phyloP scores from a whole-genome alignment of 176 grass and related monocot species.

The Oryza officinalis region DNA sequence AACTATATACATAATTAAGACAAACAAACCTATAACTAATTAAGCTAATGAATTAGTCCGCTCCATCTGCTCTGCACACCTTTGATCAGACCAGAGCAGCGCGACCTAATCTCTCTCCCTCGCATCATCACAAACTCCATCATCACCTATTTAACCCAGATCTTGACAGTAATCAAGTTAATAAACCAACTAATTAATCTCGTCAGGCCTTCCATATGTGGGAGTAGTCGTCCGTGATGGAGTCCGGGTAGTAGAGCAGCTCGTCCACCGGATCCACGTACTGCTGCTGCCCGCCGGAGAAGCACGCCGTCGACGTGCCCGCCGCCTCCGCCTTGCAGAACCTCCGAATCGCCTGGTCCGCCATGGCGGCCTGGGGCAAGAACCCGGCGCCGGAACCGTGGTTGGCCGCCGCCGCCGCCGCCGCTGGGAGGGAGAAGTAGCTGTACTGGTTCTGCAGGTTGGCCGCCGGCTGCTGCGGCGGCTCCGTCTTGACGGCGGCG shows the following conservation, averaged over 20 bases:
- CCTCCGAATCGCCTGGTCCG: constrained; percentile 40
- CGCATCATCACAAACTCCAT: neutral
- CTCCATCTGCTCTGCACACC: neutral
- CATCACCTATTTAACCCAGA: neutral
- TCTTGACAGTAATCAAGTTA: neutral
- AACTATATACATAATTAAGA: constrained; percentile 2
- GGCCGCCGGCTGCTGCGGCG: neutral
- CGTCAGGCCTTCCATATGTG: constrained; percentile 41
- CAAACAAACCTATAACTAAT: no score
- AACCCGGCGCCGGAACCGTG: neutral
- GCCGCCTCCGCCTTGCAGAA: constrained; percentile 29
- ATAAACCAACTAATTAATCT: constrained; percentile 15
- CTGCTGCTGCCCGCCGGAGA: constrained; percentile 4
- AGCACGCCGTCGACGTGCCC: neutral
- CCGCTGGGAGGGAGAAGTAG: constrained; percentile 25
- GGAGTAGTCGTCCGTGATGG: constrained; percentile 43
- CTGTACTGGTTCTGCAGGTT: neutral
- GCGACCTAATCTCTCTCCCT: neutral
- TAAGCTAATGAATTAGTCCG: no score
- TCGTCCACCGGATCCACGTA: constrained; percentile 38
- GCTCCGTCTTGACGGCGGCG: constrained; percentile 30
- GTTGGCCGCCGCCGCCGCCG: neutral
- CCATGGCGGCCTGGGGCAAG: neutral
- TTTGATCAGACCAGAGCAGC: neutral
- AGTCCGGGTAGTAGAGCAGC: constrained; percentile 18